These are phyloP conservation scores for Cytospora paraplurivora DNA, from an alignment of 2,329 filamentous ascomycete genomes.

Conservation along the genomic window DNA sequence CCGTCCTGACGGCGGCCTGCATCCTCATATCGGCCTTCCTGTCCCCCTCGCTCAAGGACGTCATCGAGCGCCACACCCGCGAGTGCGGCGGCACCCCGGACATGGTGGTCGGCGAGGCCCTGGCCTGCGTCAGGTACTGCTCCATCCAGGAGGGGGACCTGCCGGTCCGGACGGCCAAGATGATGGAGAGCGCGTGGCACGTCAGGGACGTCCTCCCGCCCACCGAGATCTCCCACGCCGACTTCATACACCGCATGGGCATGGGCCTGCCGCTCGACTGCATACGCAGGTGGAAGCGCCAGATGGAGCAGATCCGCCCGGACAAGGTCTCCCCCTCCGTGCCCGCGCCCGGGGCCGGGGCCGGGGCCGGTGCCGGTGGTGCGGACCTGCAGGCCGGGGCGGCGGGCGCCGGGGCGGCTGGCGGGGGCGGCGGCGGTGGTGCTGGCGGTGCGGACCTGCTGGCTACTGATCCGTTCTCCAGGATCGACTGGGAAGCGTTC, in stretches of 20 bases:
- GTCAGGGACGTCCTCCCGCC: conserved; percentile 42
- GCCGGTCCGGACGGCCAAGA: conserved; percentile 46
- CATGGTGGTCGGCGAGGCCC: conserved; percentile 31
- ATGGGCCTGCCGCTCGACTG: conserved; percentile 55
- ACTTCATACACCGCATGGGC: conserved; percentile 49
- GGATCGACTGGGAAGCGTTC: conserved; percentile 53
- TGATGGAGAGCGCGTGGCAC: conserved; percentile 54
- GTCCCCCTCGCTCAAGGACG: conserved; percentile 45
- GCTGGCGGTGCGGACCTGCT: conserved; percentile 17
- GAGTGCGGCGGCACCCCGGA: conserved; percentile 22
- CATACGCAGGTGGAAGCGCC: conserved; percentile 49
- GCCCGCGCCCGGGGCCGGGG: neutral
- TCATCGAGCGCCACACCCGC: conserved; percentile 38
- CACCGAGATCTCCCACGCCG: conserved; percentile 42
- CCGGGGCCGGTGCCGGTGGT: neutral
- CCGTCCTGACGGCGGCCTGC: conserved; percentile 48
- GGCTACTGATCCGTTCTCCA: conserved; percentile 42
- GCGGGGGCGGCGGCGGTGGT: conserved; percentile 1
- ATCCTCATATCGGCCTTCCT: conserved; percentile 50
- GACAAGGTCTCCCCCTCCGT: conserved; percentile 32
- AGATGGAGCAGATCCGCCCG: conserved; percentile 43
- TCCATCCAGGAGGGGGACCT: conserved; percentile 54
- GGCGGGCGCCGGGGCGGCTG: neutral
- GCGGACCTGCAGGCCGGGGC: neutral
- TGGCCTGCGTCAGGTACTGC: conserved; percentile 44